Evolutionary conservation across 2,329 filamentous ascomycete species (phyloP), one percentile per base, ranked within the genome.

Genomic region (Thelonectria rubi): DNA sequence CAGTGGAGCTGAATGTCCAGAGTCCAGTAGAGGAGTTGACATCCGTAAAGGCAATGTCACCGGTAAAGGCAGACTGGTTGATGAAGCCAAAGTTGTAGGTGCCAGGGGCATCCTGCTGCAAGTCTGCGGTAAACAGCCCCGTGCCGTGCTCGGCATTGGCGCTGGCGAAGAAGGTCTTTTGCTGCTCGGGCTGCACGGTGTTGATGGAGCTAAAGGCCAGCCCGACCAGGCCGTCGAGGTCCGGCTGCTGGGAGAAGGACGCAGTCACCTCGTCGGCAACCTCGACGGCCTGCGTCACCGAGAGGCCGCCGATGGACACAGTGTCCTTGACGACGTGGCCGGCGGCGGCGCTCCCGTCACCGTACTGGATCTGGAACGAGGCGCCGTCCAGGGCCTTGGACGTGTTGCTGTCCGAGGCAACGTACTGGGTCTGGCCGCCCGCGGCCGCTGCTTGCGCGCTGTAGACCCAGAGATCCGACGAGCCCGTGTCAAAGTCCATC

Each of bases 61-160:
- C 91, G 2, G 74, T 80, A 74, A 90, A 91, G 69, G 90, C 87
- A 58, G 77, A 78, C 1, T 70, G 72, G 73, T 94, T 89, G 70
- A 94, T 88, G 68, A 77, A 82, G 63, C 91, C 91, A 70, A 94
- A 94, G 72, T 92, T 88, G 77, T 92, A 94, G 24, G 84, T 82
- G 46, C 91, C 91, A 2, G 74, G 64, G n/a, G 68, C 63, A 30
- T 69, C 80, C 65, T 85, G 82, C 71, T 86, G 86, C 42, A 94
- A 81, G 62, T 90, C 84, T 21, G 88, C 90, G 0, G 90, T 91
- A 77, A 94, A 91, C 42, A 94, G 78, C 1, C 63, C 56, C 1
- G 54, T 26, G 9, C 62, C 53, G 3, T 75, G 65, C n/a, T 52
- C 59, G 0, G 59, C 34, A 17, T 57, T 52, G 26, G 72, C 71